phyloP scores from a whole-genome alignment of 805 yeast genomes.

The Hanseniaspora vineae region DNA sequence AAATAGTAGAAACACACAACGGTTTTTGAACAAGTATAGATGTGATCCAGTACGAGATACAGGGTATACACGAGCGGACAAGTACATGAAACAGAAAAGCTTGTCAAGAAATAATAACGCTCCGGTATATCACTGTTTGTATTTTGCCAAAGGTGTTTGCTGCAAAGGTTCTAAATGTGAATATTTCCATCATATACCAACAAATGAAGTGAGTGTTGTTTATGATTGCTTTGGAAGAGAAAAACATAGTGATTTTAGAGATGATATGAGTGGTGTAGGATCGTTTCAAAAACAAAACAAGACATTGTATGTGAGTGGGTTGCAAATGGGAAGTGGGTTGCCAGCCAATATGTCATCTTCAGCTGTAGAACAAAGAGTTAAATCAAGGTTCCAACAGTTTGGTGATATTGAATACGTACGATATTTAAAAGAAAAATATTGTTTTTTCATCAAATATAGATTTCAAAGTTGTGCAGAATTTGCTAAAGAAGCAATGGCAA shows the following conservation, averaged over 20 bases:
- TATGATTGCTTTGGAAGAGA: conserved; percentile 91
- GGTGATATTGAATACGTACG: conserved; percentile 63
- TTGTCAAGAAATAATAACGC: too few relatives aligned
- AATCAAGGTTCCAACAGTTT: conserved; percentile 44
- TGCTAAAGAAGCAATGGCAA: conserved; percentile 89
- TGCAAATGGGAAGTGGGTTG: conserved; percentile 23
- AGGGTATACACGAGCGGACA: conserved; percentile 64
- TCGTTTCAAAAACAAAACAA: conserved; percentile 55
- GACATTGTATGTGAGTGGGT: conserved; percentile 64
- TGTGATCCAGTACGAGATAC: conserved; percentile 51
- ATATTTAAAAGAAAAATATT: conserved; percentile 45
- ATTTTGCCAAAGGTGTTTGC: conserved; percentile 85
- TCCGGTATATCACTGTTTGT: conserved; percentile 64
- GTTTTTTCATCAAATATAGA: conserved; percentile 68
- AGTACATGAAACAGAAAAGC: conserved; percentile 23
- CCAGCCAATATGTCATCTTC: conserved; percentile 26
- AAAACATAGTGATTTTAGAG: conserved; percentile 66
- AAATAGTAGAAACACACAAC: conserved; percentile 22
- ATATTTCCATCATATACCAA: conserved; percentile 69
- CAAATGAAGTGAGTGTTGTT: conserved; percentile 34
- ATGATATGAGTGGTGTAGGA: conserved; percentile 93
- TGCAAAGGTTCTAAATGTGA: conserved; percentile 63
- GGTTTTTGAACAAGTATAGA: conserved; percentile 42
- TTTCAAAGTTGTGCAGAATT: conserved; percentile 75
- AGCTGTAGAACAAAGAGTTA: conserved; percentile 27